Evolutionary conservation across 2,329 filamentous ascomycete species (phyloP), one percentile per base, ranked within the genome.

Genomic region (Beauveria asiatica): DNA sequence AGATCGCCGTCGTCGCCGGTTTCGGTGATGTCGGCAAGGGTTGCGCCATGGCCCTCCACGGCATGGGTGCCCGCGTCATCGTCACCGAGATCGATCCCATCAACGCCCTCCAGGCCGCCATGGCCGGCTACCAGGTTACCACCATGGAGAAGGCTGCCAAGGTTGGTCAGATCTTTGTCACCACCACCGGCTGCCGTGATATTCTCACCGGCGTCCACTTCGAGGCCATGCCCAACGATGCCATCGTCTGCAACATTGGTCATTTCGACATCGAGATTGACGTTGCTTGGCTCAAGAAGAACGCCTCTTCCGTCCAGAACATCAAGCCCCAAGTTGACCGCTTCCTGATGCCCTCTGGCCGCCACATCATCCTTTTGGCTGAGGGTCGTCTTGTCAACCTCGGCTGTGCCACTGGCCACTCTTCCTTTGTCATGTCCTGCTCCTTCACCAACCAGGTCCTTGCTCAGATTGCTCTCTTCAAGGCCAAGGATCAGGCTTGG

Each of bases 401-500:
- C 70, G 94, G 94, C 78, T 99, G 94, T 80, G 94, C 94, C 75
- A 99, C 94, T 66, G 94, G 94, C 69, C 94, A 99, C 89, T 96
- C 92, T 69, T 97, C 93, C 57, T 99, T 99, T 79, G 94, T 99
- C 68, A 97, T 99, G 94, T 97, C 92, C 71, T 99, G 94, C 89
- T 97, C 93, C 66, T 99, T 99, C 89, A 96, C 92, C 85, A 99
- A 99, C 89, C 94, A 99, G 85, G 94, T 97, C 71, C 90, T 99
- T 76, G 94, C 94, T 68, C 94, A 99, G 84, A 97, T 99, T 81
- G 88, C 96, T 83, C 83, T 99, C 73, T 99, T 80, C 89, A 97
- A 97, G 89, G 88, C 86, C 72, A 83, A 88, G 71, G 92, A 97
- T 75, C 84, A 84, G 74, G 88, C 81, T 61, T 99, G 96, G 76